These are phyloP conservation scores for Sphaerosporella brunnea DNA, from an alignment of 495 filamentous ascomycete genomes.

Conservation along the genomic window DNA sequence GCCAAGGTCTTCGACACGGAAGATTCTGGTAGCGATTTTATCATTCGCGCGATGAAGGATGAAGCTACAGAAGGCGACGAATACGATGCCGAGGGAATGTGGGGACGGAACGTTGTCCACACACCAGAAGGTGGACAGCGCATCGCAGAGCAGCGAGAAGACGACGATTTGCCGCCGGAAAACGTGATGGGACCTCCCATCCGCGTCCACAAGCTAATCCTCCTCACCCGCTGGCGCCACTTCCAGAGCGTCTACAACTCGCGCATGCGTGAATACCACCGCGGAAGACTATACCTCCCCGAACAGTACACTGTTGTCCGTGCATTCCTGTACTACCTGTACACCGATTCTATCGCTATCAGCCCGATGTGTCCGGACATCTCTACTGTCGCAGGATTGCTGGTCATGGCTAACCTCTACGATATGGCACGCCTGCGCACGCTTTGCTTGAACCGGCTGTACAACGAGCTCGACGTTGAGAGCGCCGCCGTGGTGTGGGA, in stretches of 20 bases:
- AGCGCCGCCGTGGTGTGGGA: slow-evolving; percentile 94
- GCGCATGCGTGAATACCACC: slow-evolving; percentile 93
- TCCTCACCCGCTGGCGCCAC: slow-evolving; percentile 90
- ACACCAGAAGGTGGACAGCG: background rate
- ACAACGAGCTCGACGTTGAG: slow-evolving; percentile 77
- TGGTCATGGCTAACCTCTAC: slow-evolving; percentile 95
- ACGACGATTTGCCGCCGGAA: slow-evolving; percentile 22
- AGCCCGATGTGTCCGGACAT: slow-evolving; percentile 49
- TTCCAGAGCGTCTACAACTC: slow-evolving; percentile 77
- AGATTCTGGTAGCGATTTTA: slow-evolving; percentile 19
- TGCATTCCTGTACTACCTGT: slow-evolving; percentile 88
- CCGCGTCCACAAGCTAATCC: slow-evolving; percentile 79
- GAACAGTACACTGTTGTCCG: slow-evolving; percentile 89
- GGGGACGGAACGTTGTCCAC: slow-evolving; percentile 15
- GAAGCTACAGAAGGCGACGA: slow-evolving; percentile 25
- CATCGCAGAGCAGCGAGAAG: background rate
- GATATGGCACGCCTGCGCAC: slow-evolving; percentile 84
- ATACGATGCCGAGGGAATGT: slow-evolving; percentile 18
- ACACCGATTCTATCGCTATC: slow-evolving; percentile 70
- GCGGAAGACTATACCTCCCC: slow-evolving; percentile 90
- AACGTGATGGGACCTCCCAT: slow-evolving; percentile 46
- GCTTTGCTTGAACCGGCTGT: slow-evolving; percentile 71
- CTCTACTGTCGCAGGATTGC: slow-evolving; percentile 77
- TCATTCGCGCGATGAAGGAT: slow-evolving; percentile 24
- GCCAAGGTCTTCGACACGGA: slow-evolving; percentile 20